Evolutionary conservation across 1,284 basidiomycete genomes (phyloP), one percentile per base, ranked within the genome.

Genomic region (Ceratobasidium sp.): DNA sequence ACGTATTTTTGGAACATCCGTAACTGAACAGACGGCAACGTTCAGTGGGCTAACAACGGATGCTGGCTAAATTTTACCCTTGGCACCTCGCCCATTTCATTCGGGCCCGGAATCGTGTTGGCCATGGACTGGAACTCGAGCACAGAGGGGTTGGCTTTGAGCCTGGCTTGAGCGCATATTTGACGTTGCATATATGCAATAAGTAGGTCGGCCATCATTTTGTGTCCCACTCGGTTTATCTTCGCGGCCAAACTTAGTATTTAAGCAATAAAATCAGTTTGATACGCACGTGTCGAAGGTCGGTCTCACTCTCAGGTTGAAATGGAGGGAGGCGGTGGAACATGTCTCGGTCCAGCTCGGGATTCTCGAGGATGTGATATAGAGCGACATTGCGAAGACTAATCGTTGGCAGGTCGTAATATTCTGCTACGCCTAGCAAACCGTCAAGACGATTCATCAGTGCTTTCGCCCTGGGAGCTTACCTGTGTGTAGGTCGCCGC

Each of bases 181-280:
- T 80, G 77, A 20, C 75, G 75, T 69, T 81, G 79, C 47, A 80
- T 75, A 72, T 78, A 80, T 2, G 77, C 70, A 12, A 78, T 75
- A 2, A 79, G 70, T 1, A 80, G 70, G 64, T 81, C 80, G 1
- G 77, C 77, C 38, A 80, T 54, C 35, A 71, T 47, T 15, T 60
- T 69, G 35, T 73, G 73, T 15, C 73, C 73, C 34, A 60, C 22
- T 4, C 43, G 29, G 27, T 70, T 69, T 12, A 73, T 71, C 72
- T 73, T 29, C 32, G 43, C 17, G 17, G 20, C 27, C 3, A 10
- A 45, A 20, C 12, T 42, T 29, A 43, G 42, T 38, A 15, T 45
- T 5, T 38, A 17, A 17, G 27, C 31, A 25, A 29, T 25, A 10
- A 20, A 20, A 56, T 34, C 15, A 35, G 34, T 31, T 20, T 12